Conservation (phyloP, 208 protist species). For the Trypanosoma boissoni region DNA sequence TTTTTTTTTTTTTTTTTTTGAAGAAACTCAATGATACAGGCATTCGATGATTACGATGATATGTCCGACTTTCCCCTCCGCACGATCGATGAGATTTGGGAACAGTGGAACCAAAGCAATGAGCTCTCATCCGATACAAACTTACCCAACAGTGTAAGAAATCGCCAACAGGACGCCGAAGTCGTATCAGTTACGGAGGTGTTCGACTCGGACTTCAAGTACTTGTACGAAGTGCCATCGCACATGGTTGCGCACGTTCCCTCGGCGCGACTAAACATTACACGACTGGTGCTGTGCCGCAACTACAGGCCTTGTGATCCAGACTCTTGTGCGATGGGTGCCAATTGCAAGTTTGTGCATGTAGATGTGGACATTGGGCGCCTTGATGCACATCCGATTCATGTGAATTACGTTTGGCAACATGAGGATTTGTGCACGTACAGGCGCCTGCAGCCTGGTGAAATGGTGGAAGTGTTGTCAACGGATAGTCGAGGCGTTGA, state of each 20-base stretch:
- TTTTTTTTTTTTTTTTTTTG: constrained; percentile 2
- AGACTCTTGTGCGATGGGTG: constrained; percentile 53
- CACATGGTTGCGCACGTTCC: constrained; percentile 55
- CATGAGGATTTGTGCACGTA: constrained; percentile 63
- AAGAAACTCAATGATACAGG: neutral
- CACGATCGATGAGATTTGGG: constrained; percentile 23
- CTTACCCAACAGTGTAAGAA: neutral
- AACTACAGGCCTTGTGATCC: constrained; percentile 51
- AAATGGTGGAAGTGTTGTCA: constrained; percentile 26
- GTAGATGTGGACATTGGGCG: constrained; percentile 47
- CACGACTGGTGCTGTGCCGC: constrained; percentile 79
- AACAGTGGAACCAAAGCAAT: constrained; percentile 27
- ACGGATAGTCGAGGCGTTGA: constrained; percentile 23
- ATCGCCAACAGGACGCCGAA: neutral
- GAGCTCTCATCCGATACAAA: constrained; percentile 12
- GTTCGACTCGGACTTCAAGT: constrained; percentile 67
- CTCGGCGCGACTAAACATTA: constrained; percentile 74
- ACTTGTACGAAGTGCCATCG: constrained; percentile 55
- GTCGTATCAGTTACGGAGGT: constrained; percentile 29
- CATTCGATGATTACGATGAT: neutral
- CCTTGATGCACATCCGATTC: constrained; percentile 60
- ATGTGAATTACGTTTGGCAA: constrained; percentile 85
- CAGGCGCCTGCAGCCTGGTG: constrained; percentile 41
- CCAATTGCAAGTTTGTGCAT: constrained; percentile 81
- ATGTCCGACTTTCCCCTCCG: neutral